Conservation (phyloP, 2,329 filamentous ascomycete species). For the Stachybotrys chartarum region DNA sequence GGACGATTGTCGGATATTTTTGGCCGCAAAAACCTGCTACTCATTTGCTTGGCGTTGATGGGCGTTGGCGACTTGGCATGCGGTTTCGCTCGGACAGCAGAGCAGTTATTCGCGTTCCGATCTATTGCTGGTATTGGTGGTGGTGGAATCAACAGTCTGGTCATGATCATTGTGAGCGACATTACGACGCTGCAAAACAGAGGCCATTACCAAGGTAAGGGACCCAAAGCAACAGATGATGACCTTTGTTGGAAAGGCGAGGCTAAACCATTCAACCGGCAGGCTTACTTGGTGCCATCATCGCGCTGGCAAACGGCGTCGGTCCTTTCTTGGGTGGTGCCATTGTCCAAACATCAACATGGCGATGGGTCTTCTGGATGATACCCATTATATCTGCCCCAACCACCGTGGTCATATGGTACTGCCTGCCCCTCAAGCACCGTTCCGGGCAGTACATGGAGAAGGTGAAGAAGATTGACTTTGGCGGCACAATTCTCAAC, state of each 20-base stretch:
- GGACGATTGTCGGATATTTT: constrained; percentile 27
- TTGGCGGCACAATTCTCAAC: constrained; percentile 18
- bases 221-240: not conserved
- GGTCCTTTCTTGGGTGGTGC: not conserved
- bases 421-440: constrained; percentile 17
- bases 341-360: not conserved
- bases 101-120: constrained; percentile 26
- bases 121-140: constrained; percentile 25
- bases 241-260: not conserved
- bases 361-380: constrained; percentile 2
- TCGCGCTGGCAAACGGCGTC: constrained; percentile 1
- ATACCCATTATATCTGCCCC: constrained; percentile 14
- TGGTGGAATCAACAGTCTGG: constrained; percentile 24
- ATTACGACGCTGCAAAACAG: constrained; percentile 11
- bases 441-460: constrained; percentile 14
- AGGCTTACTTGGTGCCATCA: not conserved
- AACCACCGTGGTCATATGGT: constrained; percentile 13
- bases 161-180: constrained; percentile 30
- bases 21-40: constrained; percentile 23
- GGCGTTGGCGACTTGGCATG: constrained; percentile 21
- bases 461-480: constrained; percentile 19
- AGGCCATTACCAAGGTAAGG: constrained; percentile 21
- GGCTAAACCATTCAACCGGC: not conserved
- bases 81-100: constrained; percentile 20
- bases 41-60: constrained; percentile 20